These are phyloP conservation scores for Carex scoparia DNA, from an alignment of 176 grass and related monocot genomes.

Conservation along the genomic window DNA sequence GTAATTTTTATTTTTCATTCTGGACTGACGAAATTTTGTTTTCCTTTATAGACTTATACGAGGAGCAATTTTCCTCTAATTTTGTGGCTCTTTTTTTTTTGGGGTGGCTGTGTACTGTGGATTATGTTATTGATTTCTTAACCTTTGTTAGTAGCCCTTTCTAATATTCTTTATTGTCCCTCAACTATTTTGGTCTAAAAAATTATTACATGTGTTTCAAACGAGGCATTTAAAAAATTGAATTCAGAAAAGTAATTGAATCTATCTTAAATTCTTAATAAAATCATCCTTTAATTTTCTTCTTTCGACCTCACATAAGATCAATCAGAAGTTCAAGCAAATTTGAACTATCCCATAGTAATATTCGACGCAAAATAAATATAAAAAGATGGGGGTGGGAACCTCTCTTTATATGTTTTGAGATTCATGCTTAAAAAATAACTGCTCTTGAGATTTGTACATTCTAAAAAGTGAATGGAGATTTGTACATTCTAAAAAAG, in stretches of 20 bases:
- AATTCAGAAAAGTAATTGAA: background rate
- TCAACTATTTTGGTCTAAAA: background rate
- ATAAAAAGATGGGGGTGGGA: too few relatives aligned
- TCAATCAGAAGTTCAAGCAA: too few relatives aligned
- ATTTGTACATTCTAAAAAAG: too few relatives aligned
- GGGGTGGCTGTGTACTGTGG: background rate
- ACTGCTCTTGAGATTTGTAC: too few relatives aligned
- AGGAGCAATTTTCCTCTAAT: conserved; percentile 32
- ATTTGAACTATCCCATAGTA: too few relatives aligned
- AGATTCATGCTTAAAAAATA: too few relatives aligned
- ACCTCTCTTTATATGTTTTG: too few relatives aligned
- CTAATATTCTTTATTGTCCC: background rate
- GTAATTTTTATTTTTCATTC: background rate
- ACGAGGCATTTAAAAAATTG: background rate
- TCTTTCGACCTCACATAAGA: too few relatives aligned
- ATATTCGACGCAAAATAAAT: too few relatives aligned
- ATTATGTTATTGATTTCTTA: conserved; percentile 17
- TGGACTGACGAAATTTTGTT: conserved; percentile 22
- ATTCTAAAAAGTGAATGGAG: too few relatives aligned
- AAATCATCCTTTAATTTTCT: too few relatives aligned
- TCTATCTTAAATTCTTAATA: too few relatives aligned
- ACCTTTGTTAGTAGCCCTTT: background rate
- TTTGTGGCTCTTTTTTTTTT: conserved; percentile 10
- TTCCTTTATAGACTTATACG: conserved; percentile 26
- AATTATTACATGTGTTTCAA: background rate